Evolutionary conservation across 2,329 filamentous ascomycete species (phyloP).

Genomic region (Talaromyces marneffei): DNA sequence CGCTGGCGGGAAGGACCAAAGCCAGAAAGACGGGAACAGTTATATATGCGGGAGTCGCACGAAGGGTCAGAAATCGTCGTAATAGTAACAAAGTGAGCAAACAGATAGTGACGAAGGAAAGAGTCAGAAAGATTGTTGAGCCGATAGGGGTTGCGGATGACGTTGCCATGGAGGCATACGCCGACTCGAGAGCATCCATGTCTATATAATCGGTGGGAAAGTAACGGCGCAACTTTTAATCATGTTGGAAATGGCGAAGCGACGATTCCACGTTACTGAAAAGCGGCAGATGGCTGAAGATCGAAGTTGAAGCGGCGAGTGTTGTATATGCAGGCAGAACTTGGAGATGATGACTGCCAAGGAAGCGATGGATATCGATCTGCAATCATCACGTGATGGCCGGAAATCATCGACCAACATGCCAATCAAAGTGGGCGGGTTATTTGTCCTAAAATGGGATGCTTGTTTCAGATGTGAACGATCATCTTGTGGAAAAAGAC

Average conservation of each 20-base stretch:
- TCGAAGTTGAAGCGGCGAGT: neutral
- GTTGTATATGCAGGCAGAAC: neutral
- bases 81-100: conserved; percentile 74
- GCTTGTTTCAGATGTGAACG: neutral
- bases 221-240: neutral
- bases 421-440: neutral
- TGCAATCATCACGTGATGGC: neutral
- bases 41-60: conserved; percentile 83
- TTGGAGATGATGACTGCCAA: neutral
- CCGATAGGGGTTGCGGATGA: conserved; percentile 52
- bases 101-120: conserved; percentile 69
- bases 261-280: neutral
- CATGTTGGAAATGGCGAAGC: neutral
- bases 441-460: neutral
- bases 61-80: conserved; percentile 83
- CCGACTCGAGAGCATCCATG: conserved; percentile 10
- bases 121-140: conserved; percentile 70
- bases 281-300: neutral
- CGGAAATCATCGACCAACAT: neutral
- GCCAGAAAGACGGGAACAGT: conserved; percentile 91
- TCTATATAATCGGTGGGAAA: neutral
- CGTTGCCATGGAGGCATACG: conserved; percentile 13
- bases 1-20: conserved; percentile 85
- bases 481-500: neutral
- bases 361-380: neutral